phyloP scores from a whole-genome alignment of 2,329 filamentous ascomycete species.

The Aspergillus transmontanensis region DNA sequence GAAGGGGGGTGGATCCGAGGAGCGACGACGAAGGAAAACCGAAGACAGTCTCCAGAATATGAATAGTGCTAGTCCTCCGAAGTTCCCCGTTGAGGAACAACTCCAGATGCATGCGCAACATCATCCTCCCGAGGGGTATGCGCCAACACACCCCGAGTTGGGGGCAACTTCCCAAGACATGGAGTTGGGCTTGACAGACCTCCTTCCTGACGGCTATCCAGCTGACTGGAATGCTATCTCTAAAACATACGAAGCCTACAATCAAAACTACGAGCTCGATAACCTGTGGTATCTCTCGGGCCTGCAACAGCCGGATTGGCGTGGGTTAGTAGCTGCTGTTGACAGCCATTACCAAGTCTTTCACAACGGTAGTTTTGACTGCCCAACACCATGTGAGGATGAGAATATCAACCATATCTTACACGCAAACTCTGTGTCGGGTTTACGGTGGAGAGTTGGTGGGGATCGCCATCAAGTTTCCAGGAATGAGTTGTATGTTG shows the following conservation, averaged over 20 bases:
- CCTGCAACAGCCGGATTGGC: constrained; percentile 45
- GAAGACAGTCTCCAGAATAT: constrained; percentile 35
- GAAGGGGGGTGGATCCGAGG: constrained; percentile 48
- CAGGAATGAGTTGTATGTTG: constrained; percentile 44
- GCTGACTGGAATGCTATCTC: constrained; percentile 42
- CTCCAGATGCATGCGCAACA: constrained; percentile 33
- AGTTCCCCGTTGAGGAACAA: constrained; percentile 33
- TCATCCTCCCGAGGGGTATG: constrained; percentile 27
- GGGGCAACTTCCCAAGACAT: constrained; percentile 23
- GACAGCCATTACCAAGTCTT: constrained; percentile 46
- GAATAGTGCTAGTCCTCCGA: constrained; percentile 24
- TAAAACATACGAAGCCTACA: constrained; percentile 42
- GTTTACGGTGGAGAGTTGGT: constrained; percentile 42
- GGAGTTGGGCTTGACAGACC: constrained; percentile 38
- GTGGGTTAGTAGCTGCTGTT: constrained; percentile 46
- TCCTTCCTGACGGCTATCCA: constrained; percentile 42
- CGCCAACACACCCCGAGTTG: constrained; percentile 28
- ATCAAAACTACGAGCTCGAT: constrained; percentile 44
- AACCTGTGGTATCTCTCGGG: constrained; percentile 45
- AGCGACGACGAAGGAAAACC: constrained; percentile 40
- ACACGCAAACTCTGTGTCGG: constrained; percentile 32
- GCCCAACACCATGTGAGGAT: constrained; percentile 36
- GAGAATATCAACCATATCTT: constrained; percentile 41
- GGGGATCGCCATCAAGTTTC: constrained; percentile 31
- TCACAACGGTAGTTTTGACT: constrained; percentile 40